Percentiles rank a stretch among this genome's conserved stretches.
Conservation (phyloP, 2,329 filamentous ascomycete species). For the Apiospora malaysiana region DNA sequence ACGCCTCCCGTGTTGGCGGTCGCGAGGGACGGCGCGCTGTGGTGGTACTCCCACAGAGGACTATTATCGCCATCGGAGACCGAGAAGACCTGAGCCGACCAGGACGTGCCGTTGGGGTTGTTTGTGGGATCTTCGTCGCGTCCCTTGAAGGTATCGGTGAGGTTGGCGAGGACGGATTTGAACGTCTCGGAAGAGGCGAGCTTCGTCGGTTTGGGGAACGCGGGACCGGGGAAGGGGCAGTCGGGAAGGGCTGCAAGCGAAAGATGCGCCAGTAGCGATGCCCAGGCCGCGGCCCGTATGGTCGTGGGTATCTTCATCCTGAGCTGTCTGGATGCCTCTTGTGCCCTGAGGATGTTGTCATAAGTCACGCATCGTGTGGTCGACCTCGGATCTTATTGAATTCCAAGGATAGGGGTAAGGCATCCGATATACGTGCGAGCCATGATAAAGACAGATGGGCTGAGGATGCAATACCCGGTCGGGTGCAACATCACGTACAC, state of each 20-base stretch:
- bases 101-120: constrained; percentile 42
- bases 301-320: not conserved
- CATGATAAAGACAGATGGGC: not conserved
- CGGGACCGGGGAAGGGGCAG: constrained; percentile 43
- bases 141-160: constrained; percentile 38
- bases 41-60: constrained; percentile 37
- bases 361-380: not conserved
- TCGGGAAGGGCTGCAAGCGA: constrained; percentile 31
- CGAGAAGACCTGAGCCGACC: constrained; percentile 42
- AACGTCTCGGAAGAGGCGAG: constrained; percentile 37
- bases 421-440: not conserved
- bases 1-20: constrained; percentile 30
- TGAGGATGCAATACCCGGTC: not conserved
- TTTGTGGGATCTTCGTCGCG: constrained; percentile 31
- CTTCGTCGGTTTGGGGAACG: constrained; percentile 41
- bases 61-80: constrained; percentile 29
- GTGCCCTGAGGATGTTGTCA: not conserved
- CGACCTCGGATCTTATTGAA: not conserved
- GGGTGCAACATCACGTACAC: not conserved
- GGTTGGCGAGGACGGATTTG: constrained; percentile 36
- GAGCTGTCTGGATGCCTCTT: not conserved
- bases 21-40: constrained; percentile 31
- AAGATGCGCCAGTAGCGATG: not conserved
- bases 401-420: not conserved
- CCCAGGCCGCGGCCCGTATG: not conserved